Base-by-base conservation (phyloP, 1,284 basidiomycete species). In the Afroboletus lepidellus region DNA sequence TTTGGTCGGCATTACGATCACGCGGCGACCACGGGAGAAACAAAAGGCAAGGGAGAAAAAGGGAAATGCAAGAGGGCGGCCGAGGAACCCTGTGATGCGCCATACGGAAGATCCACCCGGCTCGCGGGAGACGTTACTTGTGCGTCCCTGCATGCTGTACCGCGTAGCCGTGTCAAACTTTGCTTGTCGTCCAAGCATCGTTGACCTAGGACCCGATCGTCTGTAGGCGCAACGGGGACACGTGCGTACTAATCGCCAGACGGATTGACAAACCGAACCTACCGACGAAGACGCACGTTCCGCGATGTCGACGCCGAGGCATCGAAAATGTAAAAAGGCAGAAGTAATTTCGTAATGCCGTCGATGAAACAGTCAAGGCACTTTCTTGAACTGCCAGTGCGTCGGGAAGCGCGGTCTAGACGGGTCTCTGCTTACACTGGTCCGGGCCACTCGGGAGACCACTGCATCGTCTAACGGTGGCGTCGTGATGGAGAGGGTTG, bases 21-120 rank as follows among this genome's bases (percentile, higher is more conserved):
- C 30, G 39, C 54, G 53, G 33, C 24, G 25, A 34, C 27, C 39
- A 39, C 54, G 53, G 54, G 29, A 24, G 9, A 50, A 24, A 56
- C 41, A 52, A 51, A 11, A 41, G 33, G 38, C 30, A 50, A 9
- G 29, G 6, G 18, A 16, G 18, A 20, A 48, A 46, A 48, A 38
- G 37, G 38, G 33, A 41, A 25, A 18, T 13, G 16, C 5, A 11
- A 7, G n/a, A 7, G 8, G 16, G 21, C 5, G 37, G 34, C n/a
- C 7, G 13, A 33, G 21, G 37, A 38, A 18, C 33, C 7, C 13
- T 30, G 9, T 34, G n/a, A 18, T 18, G 33, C 33, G 36, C 11
- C 36, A 20, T 37, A 37, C 5, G 36, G 20, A 37, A 21, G 36
- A 37, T 37, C 36, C 36, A 37, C 13, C 36, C 36, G 36, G 33